Evolutionary conservation across 2,329 filamentous ascomycete genomes (phyloP).

Genomic region (Penicillium sp.): DNA sequence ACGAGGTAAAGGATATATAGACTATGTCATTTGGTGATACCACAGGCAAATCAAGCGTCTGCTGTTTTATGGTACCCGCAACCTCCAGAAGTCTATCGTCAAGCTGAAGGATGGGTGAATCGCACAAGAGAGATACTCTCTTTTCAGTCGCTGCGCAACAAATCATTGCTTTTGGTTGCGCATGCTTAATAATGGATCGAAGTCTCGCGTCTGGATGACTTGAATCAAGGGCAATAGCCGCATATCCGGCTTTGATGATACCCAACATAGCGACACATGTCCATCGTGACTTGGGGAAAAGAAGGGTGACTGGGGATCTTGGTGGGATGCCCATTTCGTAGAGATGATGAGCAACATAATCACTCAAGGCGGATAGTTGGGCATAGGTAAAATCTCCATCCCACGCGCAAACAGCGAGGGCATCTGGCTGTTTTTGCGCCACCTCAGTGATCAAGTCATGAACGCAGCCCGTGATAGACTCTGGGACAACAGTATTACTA

Average conservation of each 20-base stretch:
- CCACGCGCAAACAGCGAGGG: background rate
- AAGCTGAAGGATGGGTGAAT: background rate
- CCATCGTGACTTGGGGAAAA: background rate
- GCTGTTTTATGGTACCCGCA: background rate
- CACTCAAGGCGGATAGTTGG: background rate
- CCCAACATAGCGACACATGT: background rate
- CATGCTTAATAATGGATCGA: background rate
- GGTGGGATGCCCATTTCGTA: background rate
- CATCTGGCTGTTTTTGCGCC: background rate
- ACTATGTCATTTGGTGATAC: background rate
- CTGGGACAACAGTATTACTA: background rate
- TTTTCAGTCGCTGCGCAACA: background rate
- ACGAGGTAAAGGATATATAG: background rate
- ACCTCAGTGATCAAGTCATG: background rate
- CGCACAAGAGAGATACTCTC: background rate
- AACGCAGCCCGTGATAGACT: background rate
- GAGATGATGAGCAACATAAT: background rate
- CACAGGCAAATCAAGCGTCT: background rate
- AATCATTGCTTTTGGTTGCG: background rate
- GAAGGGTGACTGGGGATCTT: background rate
- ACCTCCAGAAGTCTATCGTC: background rate
- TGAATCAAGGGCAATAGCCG: background rate
- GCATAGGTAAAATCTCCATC: background rate
- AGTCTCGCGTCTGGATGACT: background rate
- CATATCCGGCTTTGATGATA: background rate